These are phyloP conservation scores for Batkoa obscura DNA, from an alignment of 371 early-diverging fungal species.

Conservation along the genomic window DNA sequence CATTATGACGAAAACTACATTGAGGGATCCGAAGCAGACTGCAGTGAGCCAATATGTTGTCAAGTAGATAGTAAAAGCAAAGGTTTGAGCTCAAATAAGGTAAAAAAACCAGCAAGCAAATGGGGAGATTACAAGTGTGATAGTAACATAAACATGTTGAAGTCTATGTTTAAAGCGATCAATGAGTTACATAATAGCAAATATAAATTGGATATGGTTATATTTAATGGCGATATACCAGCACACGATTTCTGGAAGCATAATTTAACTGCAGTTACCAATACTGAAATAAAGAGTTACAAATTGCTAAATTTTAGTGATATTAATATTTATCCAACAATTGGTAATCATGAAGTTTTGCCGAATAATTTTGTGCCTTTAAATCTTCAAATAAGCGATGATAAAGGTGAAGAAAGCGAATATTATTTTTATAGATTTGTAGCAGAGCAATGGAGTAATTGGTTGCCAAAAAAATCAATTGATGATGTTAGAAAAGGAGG, in stretches of 20 bases:
- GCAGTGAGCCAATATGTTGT: constrained; percentile 11
- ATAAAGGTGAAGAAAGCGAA: neutral
- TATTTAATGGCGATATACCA: constrained; percentile 38
- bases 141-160: neutral
- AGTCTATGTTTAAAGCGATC: neutral
- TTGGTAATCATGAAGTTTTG: constrained; percentile 12
- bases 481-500: constrained; percentile 2
- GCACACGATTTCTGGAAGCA: constrained; percentile 38
- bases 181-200: neutral
- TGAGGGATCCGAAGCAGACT: constrained; percentile 8
- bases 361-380: constrained; percentile 10
- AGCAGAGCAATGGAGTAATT: constrained; percentile 9
- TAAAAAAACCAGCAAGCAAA: neutral
- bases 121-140: constrained; percentile 4
- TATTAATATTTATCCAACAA: constrained; percentile 3
- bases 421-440: constrained; percentile 3
- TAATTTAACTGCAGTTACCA: constrained; percentile 12
- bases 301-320: neutral
- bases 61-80: constrained; percentile 7
- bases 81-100: too few relatives aligned
- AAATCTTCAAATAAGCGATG: too few relatives aligned
- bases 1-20: constrained; percentile 2
- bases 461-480: constrained; percentile 4
- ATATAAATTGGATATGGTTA: constrained; percentile 16
- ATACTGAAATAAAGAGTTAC: constrained; percentile 15